These are phyloP conservation scores for Nitzschia putrida DNA, from an alignment of 108 stramenopile species.

Conservation along the genomic window DNA sequence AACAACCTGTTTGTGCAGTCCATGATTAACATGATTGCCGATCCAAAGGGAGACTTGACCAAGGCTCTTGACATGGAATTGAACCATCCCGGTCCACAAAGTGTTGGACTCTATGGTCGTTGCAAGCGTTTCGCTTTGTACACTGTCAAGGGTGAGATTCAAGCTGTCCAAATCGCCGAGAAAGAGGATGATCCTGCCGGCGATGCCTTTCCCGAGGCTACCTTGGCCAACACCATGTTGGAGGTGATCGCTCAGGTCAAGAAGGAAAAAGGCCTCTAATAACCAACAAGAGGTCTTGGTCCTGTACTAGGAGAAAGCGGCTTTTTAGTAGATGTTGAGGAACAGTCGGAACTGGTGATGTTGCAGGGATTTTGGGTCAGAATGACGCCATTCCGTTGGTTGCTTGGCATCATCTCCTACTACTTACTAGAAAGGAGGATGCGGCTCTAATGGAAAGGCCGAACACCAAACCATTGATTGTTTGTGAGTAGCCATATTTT, in stretches of 20 bases:
- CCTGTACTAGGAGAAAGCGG: no score
- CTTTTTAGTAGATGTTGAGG: no score
- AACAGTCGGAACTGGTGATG: no score
- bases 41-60: conserved; percentile 69
- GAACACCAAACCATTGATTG: no score
- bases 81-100: conserved; percentile 67
- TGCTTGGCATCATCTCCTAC: no score
- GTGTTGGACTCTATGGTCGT: conserved; percentile 58
- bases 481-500: no score
- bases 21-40: conserved; percentile 67
- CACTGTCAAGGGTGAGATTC: conserved; percentile 67
- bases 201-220: conserved; percentile 41
- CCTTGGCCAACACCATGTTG: conserved; percentile 51
- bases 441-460: no score
- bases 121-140: conserved; percentile 77
- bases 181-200: conserved; percentile 63
- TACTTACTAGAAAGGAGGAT: no score
- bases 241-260: conserved; percentile 41
- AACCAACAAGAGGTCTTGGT: no score
- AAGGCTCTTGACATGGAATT: conserved; percentile 75
- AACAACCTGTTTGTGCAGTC: no score
- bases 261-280: conserved; percentile 7
- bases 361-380: no score
- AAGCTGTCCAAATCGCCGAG: conserved; percentile 64
- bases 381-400: no score